A percentile compares a stretch with the other conserved stretches of the same genome.
Evolutionary conservation across 176 grass and related monocot genomes (phyloP).

Genomic region (Tillandsia leiboldiana): DNA sequence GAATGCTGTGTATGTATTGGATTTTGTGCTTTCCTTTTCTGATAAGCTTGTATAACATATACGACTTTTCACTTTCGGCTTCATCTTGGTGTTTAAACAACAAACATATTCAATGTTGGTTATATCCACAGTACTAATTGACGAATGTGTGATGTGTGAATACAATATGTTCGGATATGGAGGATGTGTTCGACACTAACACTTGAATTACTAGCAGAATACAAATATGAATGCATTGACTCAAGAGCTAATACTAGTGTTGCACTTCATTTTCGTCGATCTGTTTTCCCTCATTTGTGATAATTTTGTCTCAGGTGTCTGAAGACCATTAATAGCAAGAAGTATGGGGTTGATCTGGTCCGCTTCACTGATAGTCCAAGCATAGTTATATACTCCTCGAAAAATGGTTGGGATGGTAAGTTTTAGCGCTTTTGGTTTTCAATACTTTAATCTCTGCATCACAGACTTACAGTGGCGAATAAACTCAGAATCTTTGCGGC

Average conservation of each 20-base stretch:
- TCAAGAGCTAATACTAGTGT: background rate
- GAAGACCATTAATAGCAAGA: constrained; percentile 99
- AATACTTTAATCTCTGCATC: constrained; percentile 17
- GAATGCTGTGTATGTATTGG: constrained; percentile 61
- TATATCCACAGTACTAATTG: too few relatives aligned
- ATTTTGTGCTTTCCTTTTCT: constrained; percentile 13
- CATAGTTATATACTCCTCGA: constrained; percentile 85
- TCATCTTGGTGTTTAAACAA: too few relatives aligned
- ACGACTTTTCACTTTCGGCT: too few relatives aligned
- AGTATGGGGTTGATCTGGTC: constrained; percentile 93
- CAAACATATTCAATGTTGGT: too few relatives aligned
- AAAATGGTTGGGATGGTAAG: constrained; percentile 99
- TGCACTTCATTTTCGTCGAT: background rate
- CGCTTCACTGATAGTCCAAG: constrained; percentile 84
- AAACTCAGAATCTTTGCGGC: constrained; percentile 53
- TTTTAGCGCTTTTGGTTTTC: constrained; percentile 13
- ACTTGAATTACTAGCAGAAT: too few relatives aligned
- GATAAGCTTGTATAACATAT: background rate
- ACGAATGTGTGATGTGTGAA: too few relatives aligned
- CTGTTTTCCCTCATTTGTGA: background rate
- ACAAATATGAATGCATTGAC: background rate
- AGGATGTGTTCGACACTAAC: too few relatives aligned
- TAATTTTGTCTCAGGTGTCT: constrained; percentile 48
- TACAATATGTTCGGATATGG: too few relatives aligned
- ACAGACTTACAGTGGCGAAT: constrained; percentile 8